phyloP scores from a whole-genome alignment of 2,329 filamentous ascomycete genomes.

The Monosporascus sp. region DNA sequence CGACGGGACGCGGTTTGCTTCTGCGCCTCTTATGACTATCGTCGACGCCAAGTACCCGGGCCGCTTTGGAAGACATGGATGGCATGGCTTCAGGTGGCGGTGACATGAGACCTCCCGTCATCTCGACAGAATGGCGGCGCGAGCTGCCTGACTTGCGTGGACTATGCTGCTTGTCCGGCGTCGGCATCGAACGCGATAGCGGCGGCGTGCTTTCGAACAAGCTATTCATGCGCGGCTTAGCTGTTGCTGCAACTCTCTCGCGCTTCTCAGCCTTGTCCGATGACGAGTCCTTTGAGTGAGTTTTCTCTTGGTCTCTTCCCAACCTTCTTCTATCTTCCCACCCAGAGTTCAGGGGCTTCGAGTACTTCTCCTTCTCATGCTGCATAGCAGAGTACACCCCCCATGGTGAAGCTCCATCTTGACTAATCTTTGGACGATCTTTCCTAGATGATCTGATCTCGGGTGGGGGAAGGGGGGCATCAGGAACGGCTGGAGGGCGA shows the following conservation, averaged over 20 bases:
- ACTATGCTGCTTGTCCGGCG: constrained; percentile 57
- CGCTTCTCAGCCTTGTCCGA: constrained; percentile 54
- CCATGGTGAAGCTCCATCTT: constrained; percentile 67
- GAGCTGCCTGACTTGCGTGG: constrained; percentile 51
- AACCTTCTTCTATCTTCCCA: constrained; percentile 57
- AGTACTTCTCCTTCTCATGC: constrained; percentile 49
- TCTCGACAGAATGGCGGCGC: constrained; percentile 64
- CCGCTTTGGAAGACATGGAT: constrained; percentile 69
- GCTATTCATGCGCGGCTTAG: constrained; percentile 55
- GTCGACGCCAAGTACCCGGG: constrained; percentile 65
- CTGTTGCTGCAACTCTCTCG: constrained; percentile 42
- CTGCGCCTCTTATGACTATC: constrained; percentile 27
- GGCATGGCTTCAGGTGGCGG: constrained; percentile 66
- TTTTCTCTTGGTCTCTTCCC: constrained; percentile 58
- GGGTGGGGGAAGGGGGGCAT: constrained; percentile 45
- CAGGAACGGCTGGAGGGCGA: constrained; percentile 43
- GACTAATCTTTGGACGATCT: constrained; percentile 71
- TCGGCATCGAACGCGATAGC: constrained; percentile 64
- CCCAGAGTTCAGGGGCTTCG: constrained; percentile 52
- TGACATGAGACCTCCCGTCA: constrained; percentile 60
- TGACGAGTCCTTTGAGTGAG: constrained; percentile 60
- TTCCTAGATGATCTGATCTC: constrained; percentile 62
- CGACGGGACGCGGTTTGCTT: constrained; percentile 32
- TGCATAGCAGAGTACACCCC: constrained; percentile 64
- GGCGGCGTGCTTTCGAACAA: constrained; percentile 66